phyloP scores from a whole-genome alignment of 306 rosid species.

The Arachis hypogaea region DNA sequence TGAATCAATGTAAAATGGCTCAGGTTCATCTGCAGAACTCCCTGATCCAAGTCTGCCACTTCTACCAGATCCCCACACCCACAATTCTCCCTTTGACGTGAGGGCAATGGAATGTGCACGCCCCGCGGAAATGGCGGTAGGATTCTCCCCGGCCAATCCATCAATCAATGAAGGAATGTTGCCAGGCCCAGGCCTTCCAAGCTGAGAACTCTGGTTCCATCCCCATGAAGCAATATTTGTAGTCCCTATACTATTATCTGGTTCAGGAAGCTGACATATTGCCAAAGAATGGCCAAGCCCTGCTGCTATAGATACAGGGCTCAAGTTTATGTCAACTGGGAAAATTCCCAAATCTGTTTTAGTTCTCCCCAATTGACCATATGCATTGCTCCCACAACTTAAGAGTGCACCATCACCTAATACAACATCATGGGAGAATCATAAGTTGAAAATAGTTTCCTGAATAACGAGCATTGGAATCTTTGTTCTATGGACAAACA shows the following conservation, averaged over 20 bases:
- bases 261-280: constrained; percentile 57
- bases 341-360: constrained; percentile 65
- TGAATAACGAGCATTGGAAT: no score
- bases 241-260: constrained; percentile 42
- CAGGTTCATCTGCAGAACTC: constrained; percentile 71
- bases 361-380: constrained; percentile 80
- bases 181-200: constrained; percentile 74
- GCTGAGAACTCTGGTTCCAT: constrained; percentile 84
- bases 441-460: constrained; percentile 2
- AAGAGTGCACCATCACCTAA: constrained; percentile 74
- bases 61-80: constrained; percentile 94
- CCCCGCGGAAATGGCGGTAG: constrained; percentile 71
- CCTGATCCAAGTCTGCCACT: constrained; percentile 87
- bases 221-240: constrained; percentile 80
- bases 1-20: constrained; percentile 64
- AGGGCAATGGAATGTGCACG: constrained; percentile 86
- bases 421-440: constrained; percentile 37
- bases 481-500: no score
- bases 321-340: constrained; percentile 61
- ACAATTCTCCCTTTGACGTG: constrained; percentile 68
- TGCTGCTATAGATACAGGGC: constrained; percentile 64
- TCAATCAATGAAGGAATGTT: constrained; percentile 58
- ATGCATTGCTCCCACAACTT: constrained; percentile 81
- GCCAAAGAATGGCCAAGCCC: constrained; percentile 97
- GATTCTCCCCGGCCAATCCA: constrained; percentile 64